These are phyloP conservation scores for Oldenlandia corymbosa DNA, from an alignment of 257 asterid species.

Conservation along the genomic window DNA sequence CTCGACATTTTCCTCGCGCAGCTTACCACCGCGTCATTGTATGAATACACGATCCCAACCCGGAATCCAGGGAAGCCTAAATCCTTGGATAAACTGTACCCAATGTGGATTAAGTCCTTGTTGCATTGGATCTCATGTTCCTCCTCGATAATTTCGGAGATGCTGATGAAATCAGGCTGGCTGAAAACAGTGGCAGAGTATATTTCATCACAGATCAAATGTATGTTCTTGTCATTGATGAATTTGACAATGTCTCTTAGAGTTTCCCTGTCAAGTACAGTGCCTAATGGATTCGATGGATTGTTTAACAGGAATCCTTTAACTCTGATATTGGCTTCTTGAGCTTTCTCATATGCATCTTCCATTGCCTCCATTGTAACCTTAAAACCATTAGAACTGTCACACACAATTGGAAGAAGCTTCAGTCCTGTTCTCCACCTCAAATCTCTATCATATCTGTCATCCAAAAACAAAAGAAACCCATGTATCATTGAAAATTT, in stretches of 20 bases:
- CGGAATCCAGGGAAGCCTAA: constrained; percentile 86
- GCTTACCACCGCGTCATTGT: constrained; percentile 48
- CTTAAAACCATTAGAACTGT: constrained; percentile 57
- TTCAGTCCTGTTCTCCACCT: constrained; percentile 70
- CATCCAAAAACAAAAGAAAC: background rate
- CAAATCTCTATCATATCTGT: constrained; percentile 76
- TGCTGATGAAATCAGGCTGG: constrained; percentile 55
- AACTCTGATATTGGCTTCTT: constrained; percentile 45
- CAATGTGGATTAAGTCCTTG: constrained; percentile 57
- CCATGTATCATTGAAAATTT: too few relatives aligned
- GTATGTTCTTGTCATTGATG: constrained; percentile 46
- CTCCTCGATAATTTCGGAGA: constrained; percentile 53
- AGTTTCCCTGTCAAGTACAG: constrained; percentile 50
- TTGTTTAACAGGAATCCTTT: constrained; percentile 70
- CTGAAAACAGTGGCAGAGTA: constrained; percentile 80
- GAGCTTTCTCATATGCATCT: constrained; percentile 52
- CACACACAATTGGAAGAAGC: constrained; percentile 61
- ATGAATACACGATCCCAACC: constrained; percentile 66
- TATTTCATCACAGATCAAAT: constrained; percentile 73
- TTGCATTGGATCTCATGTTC: constrained; percentile 30
- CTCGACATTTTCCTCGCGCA: constrained; percentile 83
- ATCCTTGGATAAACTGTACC: constrained; percentile 78
- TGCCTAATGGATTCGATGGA: constrained; percentile 88
- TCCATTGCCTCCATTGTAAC: constrained; percentile 53
- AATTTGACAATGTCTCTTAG: constrained; percentile 36